These are phyloP conservation scores for Nigrospora osmanthi DNA, from an alignment of 2,329 filamentous ascomycete species.

Conservation along the genomic window DNA sequence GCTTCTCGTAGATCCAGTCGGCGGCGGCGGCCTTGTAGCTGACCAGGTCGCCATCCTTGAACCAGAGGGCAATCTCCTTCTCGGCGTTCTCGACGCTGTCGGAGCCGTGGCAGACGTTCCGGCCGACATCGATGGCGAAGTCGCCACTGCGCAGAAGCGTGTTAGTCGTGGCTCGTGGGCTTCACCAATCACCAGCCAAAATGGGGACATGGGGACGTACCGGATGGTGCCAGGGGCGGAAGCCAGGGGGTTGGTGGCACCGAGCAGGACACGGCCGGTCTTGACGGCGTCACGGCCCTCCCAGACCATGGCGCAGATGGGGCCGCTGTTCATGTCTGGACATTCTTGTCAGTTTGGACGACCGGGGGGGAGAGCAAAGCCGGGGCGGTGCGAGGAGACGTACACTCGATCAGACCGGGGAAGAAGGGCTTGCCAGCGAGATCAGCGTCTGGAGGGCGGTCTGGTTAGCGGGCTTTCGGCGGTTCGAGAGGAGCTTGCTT, in stretches of 20 bases:
- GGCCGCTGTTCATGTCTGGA: conserved; percentile 90
- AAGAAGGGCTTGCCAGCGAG: conserved; percentile 95
- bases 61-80: conserved; percentile 99
- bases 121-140: conserved; percentile 59
- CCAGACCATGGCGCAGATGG: conserved; percentile 99
- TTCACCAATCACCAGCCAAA: neutral
- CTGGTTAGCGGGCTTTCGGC: neutral
- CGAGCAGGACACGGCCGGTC: conserved; percentile 93
- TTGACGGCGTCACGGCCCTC: conserved; percentile 98
- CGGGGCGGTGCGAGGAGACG: conserved; percentile 25
- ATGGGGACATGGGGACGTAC: conserved; percentile 29
- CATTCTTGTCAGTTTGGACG: neutral
- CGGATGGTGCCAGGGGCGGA: conserved; percentile 97
- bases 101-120: conserved; percentile 99
- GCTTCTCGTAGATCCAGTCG: conserved; percentile 97
- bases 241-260: conserved; percentile 96
- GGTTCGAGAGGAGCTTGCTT: neutral
- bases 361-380: neutral
- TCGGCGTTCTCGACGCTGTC: conserved; percentile 97
- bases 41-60: conserved; percentile 80
- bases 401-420: conserved; percentile 85
- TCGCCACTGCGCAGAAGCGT: neutral
- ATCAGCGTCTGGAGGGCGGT: conserved; percentile 57
- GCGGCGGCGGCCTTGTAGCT: conserved; percentile 77
- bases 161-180: neutral